These are phyloP conservation scores for Mytilinidion resinicola DNA, from an alignment of 495 filamentous ascomycete genomes.

Conservation along the genomic window DNA sequence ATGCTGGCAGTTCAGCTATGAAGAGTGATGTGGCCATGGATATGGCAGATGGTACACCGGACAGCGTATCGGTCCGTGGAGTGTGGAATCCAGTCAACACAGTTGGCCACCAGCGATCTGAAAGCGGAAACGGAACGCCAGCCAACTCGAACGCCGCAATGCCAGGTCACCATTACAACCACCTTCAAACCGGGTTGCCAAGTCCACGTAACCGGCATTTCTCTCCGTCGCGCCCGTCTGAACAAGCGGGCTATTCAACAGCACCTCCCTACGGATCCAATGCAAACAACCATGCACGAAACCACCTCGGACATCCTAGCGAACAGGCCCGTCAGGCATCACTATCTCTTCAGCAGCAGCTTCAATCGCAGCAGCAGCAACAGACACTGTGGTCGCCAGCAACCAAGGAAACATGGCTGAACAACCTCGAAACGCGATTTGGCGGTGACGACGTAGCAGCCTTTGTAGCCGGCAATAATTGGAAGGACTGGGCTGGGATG, in stretches of 20 bases:
- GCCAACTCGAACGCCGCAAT: slow-evolving; percentile 4
- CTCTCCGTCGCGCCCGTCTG: not conserved
- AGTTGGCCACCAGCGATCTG: slow-evolving; percentile 9
- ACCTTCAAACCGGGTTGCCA: not conserved
- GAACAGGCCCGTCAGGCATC: slow-evolving; percentile 12
- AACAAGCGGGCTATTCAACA: not conserved
- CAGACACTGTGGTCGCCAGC: slow-evolving; percentile 19
- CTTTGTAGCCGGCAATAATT: slow-evolving; percentile 28
- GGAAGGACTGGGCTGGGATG: slow-evolving; percentile 21
- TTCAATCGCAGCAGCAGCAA: slow-evolving; percentile 5
- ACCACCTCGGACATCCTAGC: not conserved
- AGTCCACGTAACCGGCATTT: not conserved
- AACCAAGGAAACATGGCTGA: slow-evolving; percentile 27
- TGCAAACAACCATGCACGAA: not conserved
- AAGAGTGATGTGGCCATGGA: slow-evolving; percentile 27
- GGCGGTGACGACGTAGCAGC: slow-evolving; percentile 32
- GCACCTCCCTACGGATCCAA: not conserved
- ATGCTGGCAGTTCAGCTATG: slow-evolving; percentile 10
- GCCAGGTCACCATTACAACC: not conserved
- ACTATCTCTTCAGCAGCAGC: slow-evolving; percentile 12
- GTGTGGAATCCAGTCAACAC: slow-evolving; percentile 35
- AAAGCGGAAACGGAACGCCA: slow-evolving; percentile 3
- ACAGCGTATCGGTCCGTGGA: slow-evolving; percentile 13
- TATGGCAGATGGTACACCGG: slow-evolving; percentile 8
- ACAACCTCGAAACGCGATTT: slow-evolving; percentile 29